Evolutionary conservation across 345 rosid species (phyloP).

Genomic region (Isatis tinctoria): DNA sequence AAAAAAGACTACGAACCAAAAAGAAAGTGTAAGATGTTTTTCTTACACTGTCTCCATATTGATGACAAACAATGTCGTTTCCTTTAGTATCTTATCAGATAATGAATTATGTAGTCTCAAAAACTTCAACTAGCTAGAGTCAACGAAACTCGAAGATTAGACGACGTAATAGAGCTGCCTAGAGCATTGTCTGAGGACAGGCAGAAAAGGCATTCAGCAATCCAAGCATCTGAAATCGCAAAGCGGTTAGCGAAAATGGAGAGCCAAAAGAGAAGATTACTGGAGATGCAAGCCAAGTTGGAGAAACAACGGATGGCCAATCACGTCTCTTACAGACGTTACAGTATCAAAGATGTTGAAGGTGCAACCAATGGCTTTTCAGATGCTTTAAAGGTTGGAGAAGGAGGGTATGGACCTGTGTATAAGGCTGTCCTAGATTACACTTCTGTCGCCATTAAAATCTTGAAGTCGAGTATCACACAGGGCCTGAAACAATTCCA

Average conservation of each 20-base stretch:
- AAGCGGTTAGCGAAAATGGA: constrained; percentile 39
- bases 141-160: constrained; percentile 30
- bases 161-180: constrained; percentile 38
- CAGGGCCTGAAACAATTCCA: constrained; percentile 72
- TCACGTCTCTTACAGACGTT: constrained; percentile 38
- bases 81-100: neutral
- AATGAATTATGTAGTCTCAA: constrained; percentile 29
- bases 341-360: constrained; percentile 61
- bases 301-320: constrained; percentile 33
- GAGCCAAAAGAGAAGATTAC: constrained; percentile 39
- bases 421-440: constrained; percentile 49
- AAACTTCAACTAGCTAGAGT: constrained; percentile 21
- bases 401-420: constrained; percentile 91
- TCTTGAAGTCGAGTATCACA: constrained; percentile 58
- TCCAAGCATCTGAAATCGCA: constrained; percentile 41
- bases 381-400: constrained; percentile 56
- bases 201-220: constrained; percentile 37
- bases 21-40: constrained; percentile 40
- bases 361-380: constrained; percentile 57
- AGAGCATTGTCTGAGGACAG: constrained; percentile 38
- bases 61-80: neutral
- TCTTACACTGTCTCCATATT: neutral
- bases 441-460: constrained; percentile 65
- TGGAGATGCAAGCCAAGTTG: constrained; percentile 40
- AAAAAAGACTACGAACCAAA: constrained; percentile 34